phyloP scores from a whole-genome alignment of 1,139 yeast genomes.

The Suhomyces ambrosiae region DNA sequence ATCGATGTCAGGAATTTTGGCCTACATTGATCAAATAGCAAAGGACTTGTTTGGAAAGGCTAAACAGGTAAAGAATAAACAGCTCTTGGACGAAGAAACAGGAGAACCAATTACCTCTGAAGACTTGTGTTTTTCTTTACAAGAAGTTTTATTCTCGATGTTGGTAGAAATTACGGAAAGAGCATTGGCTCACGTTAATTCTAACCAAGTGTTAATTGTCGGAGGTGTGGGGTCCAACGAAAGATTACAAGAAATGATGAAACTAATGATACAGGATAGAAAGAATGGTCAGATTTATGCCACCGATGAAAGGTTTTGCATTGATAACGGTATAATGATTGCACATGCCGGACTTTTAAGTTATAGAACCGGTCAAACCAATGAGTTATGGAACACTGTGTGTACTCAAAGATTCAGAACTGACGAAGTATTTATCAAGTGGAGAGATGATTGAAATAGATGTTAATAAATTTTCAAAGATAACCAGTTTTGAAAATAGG shows the following conservation, averaged over 20 bases:
- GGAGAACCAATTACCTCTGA: constrained; percentile 69
- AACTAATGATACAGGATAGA: constrained; percentile 83
- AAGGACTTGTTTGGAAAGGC: constrained; percentile 57
- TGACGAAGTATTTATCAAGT: constrained; percentile 86
- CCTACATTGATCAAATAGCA: constrained; percentile 79
- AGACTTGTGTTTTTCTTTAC: constrained; percentile 89
- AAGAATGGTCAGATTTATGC: constrained; percentile 81
- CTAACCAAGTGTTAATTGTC: constrained; percentile 87
- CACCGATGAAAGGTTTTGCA: constrained; percentile 95
- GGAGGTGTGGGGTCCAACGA: constrained; percentile 98
- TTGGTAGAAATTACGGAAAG: constrained; percentile 96
- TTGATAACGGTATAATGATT: constrained; percentile 97
- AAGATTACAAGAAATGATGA: constrained; percentile 95
- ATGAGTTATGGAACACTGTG: constrained; percentile 65
- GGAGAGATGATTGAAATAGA: constrained; percentile 62
- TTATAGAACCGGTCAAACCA: constrained; percentile 78
- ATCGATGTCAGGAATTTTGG: constrained; percentile 94
- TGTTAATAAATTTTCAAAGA: neutral
- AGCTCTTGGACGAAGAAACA: constrained; percentile 51
- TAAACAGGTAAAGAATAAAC: constrained; percentile 46
- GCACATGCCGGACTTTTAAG: constrained; percentile 96
- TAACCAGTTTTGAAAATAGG: no score
- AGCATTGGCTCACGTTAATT: constrained; percentile 96
- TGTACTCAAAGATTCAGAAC: constrained; percentile 94
- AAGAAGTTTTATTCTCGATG: constrained; percentile 93